Percentiles rank a stretch among this genome's conserved stretches.
phyloP scores from a whole-genome alignment of 768 basidiomycete genomes.

The Calocybe cyanea region DNA sequence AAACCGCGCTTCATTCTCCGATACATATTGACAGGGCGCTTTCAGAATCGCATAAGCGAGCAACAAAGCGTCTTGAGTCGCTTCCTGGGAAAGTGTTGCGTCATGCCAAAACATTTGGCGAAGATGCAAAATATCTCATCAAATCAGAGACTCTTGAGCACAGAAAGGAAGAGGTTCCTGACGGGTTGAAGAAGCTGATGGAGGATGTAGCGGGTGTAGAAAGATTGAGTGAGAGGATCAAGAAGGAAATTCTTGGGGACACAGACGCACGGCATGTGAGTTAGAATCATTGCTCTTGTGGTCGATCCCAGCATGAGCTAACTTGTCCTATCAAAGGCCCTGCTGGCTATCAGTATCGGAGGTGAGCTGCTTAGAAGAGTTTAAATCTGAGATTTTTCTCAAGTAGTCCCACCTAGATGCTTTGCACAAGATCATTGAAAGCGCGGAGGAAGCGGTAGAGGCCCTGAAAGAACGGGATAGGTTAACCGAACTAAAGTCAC shows the following conservation, averaged over 20 bases:
- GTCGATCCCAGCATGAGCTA: neutral
- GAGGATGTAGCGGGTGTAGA: slow-evolving; percentile 31
- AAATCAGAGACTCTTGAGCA: slow-evolving; percentile 15
- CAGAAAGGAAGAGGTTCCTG: slow-evolving; percentile 21
- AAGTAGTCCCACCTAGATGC: slow-evolving; percentile 10
- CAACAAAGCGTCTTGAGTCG: slow-evolving; percentile 25
- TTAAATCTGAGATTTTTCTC: neutral
- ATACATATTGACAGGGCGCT: slow-evolving; percentile 11
- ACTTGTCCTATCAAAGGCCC: slow-evolving; percentile 17
- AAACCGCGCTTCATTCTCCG: neutral
- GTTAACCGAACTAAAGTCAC: slow-evolving; percentile 5
- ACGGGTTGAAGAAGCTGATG: slow-evolving; percentile 26
- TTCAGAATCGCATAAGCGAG: slow-evolving; percentile 17
- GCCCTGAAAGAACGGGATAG: slow-evolving; percentile 13
- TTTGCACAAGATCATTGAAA: slow-evolving; percentile 13
- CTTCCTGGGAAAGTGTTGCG: slow-evolving; percentile 28
- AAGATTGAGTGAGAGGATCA: slow-evolving; percentile 25
- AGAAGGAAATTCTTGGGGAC: slow-evolving; percentile 30
- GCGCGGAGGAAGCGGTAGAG: slow-evolving; percentile 16
- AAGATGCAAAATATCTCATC: slow-evolving; percentile 29
- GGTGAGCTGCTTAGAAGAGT: slow-evolving; percentile 9
- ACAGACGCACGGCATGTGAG: slow-evolving; percentile 28
- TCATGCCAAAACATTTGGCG: slow-evolving; percentile 26
- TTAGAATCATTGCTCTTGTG: neutral
- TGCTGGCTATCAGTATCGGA: slow-evolving; percentile 29